Evolutionary conservation across 768 basidiomycete species (phyloP).

Genomic region (Naganishia antarctica): DNA sequence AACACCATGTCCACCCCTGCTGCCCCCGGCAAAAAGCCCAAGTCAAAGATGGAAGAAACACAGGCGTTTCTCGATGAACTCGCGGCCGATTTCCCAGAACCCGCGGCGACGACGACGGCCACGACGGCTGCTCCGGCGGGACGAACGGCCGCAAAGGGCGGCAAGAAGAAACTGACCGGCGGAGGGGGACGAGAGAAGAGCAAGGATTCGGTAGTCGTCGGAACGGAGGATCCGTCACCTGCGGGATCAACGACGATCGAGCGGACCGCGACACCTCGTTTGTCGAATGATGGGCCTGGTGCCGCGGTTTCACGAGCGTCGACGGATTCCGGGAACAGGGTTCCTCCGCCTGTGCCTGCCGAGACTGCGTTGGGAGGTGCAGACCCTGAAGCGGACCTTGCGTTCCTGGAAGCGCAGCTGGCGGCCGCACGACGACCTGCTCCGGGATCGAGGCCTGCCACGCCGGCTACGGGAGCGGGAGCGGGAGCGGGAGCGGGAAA

Average conservation of each 20-base stretch:
- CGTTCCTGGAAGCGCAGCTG: conserved; percentile 84
- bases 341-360: too few relatives aligned
- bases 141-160: not conserved
- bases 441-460: conserved; percentile 50
- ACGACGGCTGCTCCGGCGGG: not conserved
- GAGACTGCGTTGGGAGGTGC: too few relatives aligned
- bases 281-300: too few relatives aligned
- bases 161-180: conserved; percentile 14
- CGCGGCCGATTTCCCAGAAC: conserved; percentile 25
- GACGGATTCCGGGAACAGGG: too few relatives aligned
- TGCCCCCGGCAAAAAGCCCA: too few relatives aligned
- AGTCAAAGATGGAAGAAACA: conserved; percentile 60
- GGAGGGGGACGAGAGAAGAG: not conserved
- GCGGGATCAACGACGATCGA: not conserved
- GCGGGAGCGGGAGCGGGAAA: conserved; percentile 64
- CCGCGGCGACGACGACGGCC: conserved; percentile 24
- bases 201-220: not conserved
- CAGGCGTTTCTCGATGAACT: conserved; percentile 90
- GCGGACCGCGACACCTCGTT: not conserved
- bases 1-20: too few relatives aligned
- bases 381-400: conserved; percentile 54
- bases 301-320: too few relatives aligned
- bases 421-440: conserved; percentile 56
- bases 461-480: too few relatives aligned
- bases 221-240: not conserved